A percentile compares a stretch with the other conserved stretches of the same genome.
These are phyloP conservation scores for Alternaria tenuissima DNA, from an alignment of 2,329 filamentous ascomycete species.

Conservation along the genomic window DNA sequence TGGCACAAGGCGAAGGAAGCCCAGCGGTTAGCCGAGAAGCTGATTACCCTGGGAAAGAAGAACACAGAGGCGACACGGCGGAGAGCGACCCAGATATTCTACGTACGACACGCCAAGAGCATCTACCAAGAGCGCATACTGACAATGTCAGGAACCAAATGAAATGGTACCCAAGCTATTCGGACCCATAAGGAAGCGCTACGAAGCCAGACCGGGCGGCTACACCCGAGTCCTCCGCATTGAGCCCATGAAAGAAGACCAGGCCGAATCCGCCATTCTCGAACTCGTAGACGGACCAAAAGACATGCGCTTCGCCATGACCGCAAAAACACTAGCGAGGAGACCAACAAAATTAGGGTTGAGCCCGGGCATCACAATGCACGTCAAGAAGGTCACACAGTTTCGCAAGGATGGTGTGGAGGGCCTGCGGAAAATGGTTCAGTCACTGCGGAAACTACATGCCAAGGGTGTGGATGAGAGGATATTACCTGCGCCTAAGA, in stretches of 20 bases:
- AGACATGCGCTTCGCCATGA: slow-evolving; percentile 95
- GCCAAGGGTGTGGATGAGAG: slow-evolving; percentile 37
- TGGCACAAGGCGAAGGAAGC: slow-evolving; percentile 98
- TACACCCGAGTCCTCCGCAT: slow-evolving; percentile 95
- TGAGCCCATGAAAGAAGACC: slow-evolving; percentile 86
- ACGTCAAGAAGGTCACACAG: slow-evolving; percentile 82
- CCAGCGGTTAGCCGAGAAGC: slow-evolving; percentile 89
- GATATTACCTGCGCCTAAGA: slow-evolving; percentile 38
- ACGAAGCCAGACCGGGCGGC: slow-evolving; percentile 80
- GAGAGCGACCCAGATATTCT: slow-evolving; percentile 82
- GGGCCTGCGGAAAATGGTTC: slow-evolving; percentile 70
- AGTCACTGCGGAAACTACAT: slow-evolving; percentile 45
- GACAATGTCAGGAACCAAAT: slow-evolving; percentile 66
- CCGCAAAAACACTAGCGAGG: slow-evolving; percentile 81
- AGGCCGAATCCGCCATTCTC: slow-evolving; percentile 88
- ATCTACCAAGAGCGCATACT: slow-evolving; percentile 22
- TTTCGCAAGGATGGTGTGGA: slow-evolving; percentile 73
- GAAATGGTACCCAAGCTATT: slow-evolving; percentile 85
- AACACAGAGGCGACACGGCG: slow-evolving; percentile 83
- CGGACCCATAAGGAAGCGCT: slow-evolving; percentile 80
- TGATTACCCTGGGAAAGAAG: slow-evolving; percentile 92
- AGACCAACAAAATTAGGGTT: slow-evolving; percentile 63
- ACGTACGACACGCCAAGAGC: slow-evolving; percentile 67
- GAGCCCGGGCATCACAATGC: slow-evolving; percentile 76
- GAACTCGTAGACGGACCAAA: slow-evolving; percentile 94